phyloP scores from a whole-genome alignment of 192 early-diverging fungal genomes.

The Entomortierella beljakovae region DNA sequence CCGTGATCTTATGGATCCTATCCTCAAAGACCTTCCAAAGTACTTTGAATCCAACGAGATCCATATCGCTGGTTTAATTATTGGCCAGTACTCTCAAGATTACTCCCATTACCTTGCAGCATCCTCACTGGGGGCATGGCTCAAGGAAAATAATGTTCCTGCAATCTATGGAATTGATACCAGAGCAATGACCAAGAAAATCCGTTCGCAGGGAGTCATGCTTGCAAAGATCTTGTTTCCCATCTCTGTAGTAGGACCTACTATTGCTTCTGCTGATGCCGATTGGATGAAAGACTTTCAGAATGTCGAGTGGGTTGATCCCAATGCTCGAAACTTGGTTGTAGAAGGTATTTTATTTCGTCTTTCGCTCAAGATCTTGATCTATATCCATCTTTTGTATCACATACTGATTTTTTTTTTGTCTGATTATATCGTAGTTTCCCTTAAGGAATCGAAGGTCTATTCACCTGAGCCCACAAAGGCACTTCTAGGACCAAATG shows the following conservation, averaged over 20 bases:
- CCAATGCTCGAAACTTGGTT: constrained; percentile 93
- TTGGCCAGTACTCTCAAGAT: constrained; percentile 92
- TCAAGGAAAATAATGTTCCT: constrained; percentile 92
- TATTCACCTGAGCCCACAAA: constrained; percentile 77
- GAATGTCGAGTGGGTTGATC: constrained; percentile 92
- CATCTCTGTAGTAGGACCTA: constrained; percentile 59
- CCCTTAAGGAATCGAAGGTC: constrained; percentile 80
- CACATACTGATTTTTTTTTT: neutral
- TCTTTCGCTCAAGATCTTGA: neutral
- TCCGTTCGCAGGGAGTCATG: constrained; percentile 89
- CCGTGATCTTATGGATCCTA: constrained; percentile 82
- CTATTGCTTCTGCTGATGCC: constrained; percentile 55
- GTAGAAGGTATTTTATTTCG: constrained; percentile 68
- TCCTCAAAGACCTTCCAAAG: constrained; percentile 88
- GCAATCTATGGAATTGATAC: constrained; percentile 97
- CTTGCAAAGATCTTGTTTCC: constrained; percentile 95
- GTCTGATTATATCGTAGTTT: constrained; percentile 63
- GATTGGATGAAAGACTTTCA: constrained; percentile 76
- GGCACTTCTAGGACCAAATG: constrained; percentile 64
- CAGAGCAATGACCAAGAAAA: constrained; percentile 96
- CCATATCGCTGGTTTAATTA: constrained; percentile 92
- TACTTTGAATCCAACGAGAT: constrained; percentile 98
- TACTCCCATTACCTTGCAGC: constrained; percentile 93
- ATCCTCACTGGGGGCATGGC: constrained; percentile 88
- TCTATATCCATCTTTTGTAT: too few species aligned